Evolutionary conservation across 768 basidiomycete species (phyloP), one percentile per base, ranked within the genome.

Genomic region (Suillus cothurnatus): DNA sequence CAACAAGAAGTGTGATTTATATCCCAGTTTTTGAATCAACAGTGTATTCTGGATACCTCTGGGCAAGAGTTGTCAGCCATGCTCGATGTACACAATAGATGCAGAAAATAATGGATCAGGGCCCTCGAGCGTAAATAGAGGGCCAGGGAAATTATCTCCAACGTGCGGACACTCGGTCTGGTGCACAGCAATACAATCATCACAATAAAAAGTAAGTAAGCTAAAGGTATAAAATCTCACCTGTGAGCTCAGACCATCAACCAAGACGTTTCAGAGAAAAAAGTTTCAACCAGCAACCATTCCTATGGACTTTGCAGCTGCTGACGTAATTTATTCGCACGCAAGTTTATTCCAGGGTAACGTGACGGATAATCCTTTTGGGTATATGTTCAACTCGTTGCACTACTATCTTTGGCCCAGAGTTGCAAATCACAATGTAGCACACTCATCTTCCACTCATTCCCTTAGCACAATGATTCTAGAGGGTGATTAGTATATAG

Each of bases 1-100:
- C 92, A 92, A 0, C 93, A 90, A 73, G 94, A 70, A 81, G 94
- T 32, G 87, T 85, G 1, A 86, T 93, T 19, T 86, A 93, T 72
- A 92, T 93, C 89, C 93, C 94, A 80, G 84, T 91, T 63, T 85
- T 85, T 71, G 90, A 19, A 52, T 17, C 4, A 28, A 23, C 11
- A 63, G 41, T 11, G 74, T 59, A 39, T 52, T 49, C 15, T 45
- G n/a, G 41, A 26, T 28, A 23, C 38, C n/a, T 43, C 9, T 26
- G 41, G 21, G 3, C 17, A 28, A 52, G 26, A 11, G 21, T 53
- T 66, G 71, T 15, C 19, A 23, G 17, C 50, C 15, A 41, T 45
- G 38, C 21, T 55, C 11, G n/a, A 57, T 26, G 11, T 12, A 56
- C 8, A 5, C 60, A 58, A 45, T 32, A 57, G 12, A 47, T 53